A percentile compares a stretch with the other conserved stretches of the same genome.
These are phyloP conservation scores for Macrophomina phaseolina DNA, from an alignment of 2,329 filamentous ascomycete species.

Conservation along the genomic window DNA sequence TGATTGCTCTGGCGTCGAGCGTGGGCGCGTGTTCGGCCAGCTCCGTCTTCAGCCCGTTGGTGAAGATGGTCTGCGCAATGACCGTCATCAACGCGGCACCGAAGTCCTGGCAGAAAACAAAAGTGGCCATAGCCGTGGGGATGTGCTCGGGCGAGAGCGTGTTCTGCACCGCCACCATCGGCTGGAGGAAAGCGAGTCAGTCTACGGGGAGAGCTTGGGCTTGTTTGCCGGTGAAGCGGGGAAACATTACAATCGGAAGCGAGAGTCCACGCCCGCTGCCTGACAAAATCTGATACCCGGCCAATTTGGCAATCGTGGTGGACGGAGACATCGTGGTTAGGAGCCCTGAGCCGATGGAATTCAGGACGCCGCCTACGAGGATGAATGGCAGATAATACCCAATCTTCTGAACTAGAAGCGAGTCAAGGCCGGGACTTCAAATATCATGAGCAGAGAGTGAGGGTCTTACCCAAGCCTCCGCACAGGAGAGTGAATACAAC, in stretches of 20 bases:
- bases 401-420: conserved; percentile 21
- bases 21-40: neutral
- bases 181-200: neutral
- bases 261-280: conserved; percentile 17
- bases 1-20: conserved; percentile 11
- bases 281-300: conserved; percentile 39
- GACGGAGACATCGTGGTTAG: conserved; percentile 37
- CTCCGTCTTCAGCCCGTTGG: conserved; percentile 6
- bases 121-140: conserved; percentile 39
- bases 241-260: conserved; percentile 10
- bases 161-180: conserved; percentile 41
- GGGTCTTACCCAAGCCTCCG: neutral
- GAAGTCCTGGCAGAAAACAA: conserved; percentile 47
- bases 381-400: conserved; percentile 41
- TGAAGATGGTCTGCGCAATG: conserved; percentile 31
- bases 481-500: conserved; percentile 32
- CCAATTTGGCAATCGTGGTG: conserved; percentile 34
- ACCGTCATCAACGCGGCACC: conserved; percentile 39
- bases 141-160: conserved; percentile 36
- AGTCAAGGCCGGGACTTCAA: neutral
- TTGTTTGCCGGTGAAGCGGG: no score
- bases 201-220: no score
- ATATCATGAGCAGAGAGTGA: neutral
- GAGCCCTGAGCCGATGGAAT: conserved; percentile 41
- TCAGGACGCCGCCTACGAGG: conserved; percentile 36